Base-by-base conservation (phyloP, 108 stramenopile species). In the Skeletonema costatum region DNA sequence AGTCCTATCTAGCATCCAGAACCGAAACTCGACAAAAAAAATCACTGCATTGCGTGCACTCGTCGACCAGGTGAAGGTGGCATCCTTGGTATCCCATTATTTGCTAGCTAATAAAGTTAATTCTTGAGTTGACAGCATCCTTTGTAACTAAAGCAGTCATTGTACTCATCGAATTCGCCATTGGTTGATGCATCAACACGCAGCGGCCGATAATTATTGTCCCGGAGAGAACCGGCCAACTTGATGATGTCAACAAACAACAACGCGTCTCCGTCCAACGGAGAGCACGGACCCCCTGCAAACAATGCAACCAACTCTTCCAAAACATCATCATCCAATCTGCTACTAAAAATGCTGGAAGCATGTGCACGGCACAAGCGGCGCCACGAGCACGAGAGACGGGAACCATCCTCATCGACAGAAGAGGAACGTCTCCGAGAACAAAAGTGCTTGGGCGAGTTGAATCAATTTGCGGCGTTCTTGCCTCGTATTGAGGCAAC, bases 291-390 rank as follows among this genome's bases (percentile, higher is more conserved):
- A 1, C 7, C 25, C 25, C 7, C 53, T 17, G 53, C 53, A 1
- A 56, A 25, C 53, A 25, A 56, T 25, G 53, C 19, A 25, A 3
- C 51, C 5, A 53, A 29, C 8, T 53, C 53, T 25, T 56, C 53
- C 31, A 32, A 61, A 32, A 66, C 39, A 30, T 1, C 32, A 10
- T 32, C 68, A 3, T 35, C 71, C 21, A 66, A 73, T 68, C 39
- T 83, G 29, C 30, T 83, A 17, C 50, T 77, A n/a, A 76, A 75
- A 61, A 32, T 83, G 33, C 64, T 76, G 14, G 82, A 83, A 62
- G 82, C 76, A 9, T 83, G 82, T 66, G 71, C 66, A 29, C 58
- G 71, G 5, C 82, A 83, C 72, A 73, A 74, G 19, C 66, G 67
- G 13, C 76, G 62, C 14, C 82, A 83, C 62, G 75, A 76, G 14